phyloP scores from a whole-genome alignment of 2,329 filamentous ascomycete genomes.

The Xylaria arbuscula region DNA sequence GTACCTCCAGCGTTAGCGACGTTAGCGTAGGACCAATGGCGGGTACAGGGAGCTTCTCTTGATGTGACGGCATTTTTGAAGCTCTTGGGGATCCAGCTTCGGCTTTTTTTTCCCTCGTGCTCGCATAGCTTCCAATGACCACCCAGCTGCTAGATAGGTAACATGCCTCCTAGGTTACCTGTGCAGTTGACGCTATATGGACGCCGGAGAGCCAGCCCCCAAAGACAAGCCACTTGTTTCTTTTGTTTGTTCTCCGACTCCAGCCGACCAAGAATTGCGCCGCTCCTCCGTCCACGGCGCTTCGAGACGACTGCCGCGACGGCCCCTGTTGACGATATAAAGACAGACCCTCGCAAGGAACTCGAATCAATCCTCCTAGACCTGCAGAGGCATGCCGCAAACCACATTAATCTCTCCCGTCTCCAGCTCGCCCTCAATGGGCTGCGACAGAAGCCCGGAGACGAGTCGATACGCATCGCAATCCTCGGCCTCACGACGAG shows the following conservation, averaged over 20 bases:
- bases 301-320: constrained; percentile 42
- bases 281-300: constrained; percentile 39
- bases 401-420: constrained; percentile 74
- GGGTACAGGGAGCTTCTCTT: neutral
- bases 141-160: constrained; percentile 17
- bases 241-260: constrained; percentile 47
- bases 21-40: too few species aligned
- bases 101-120: constrained; percentile 2
- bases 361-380: constrained; percentile 69
- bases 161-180: constrained; percentile 44
- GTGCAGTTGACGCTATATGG: constrained; percentile 47
- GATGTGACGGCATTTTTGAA: constrained; percentile 32
- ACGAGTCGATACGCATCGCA: constrained; percentile 69
- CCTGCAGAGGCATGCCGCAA: constrained; percentile 70
- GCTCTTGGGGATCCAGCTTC: constrained; percentile 18
- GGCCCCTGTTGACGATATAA: constrained; percentile 1
- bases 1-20: too few species aligned
- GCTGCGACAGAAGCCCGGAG: constrained; percentile 65
- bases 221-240: constrained; percentile 45
- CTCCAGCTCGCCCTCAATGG: constrained; percentile 78
- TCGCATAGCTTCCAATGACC: constrained; percentile 19
- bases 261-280: constrained; percentile 29
- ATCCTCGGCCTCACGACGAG: constrained; percentile 61
- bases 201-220: constrained; percentile 30
- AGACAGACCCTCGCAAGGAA: constrained; percentile 56